Percentiles rank a stretch among this genome's conserved stretches.
Evolutionary conservation across 1,139 yeast genomes (phyloP).

Genomic region (Pichia sp.): DNA sequence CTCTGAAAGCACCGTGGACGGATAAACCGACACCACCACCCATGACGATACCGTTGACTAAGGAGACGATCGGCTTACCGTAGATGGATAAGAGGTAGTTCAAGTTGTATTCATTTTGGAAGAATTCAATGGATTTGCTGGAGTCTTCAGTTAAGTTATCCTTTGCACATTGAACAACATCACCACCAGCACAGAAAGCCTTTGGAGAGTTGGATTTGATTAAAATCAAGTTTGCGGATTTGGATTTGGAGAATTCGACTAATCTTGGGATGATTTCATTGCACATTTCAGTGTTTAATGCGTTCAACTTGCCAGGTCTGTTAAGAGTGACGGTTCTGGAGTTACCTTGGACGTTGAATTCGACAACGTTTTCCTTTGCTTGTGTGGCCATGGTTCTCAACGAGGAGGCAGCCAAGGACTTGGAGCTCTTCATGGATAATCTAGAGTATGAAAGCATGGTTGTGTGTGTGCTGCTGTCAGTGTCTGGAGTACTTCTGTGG

Average conservation of each 20-base stretch:
- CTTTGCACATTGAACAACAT: constrained; percentile 74
- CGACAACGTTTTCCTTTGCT: constrained; percentile 41
- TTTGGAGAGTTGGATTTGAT: constrained; percentile 65
- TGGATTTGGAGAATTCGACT: constrained; percentile 71
- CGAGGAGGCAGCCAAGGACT: neutral
- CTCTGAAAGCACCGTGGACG: constrained; percentile 91
- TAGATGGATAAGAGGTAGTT: constrained; percentile 79
- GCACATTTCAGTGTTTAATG: constrained; percentile 80
- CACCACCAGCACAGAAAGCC: constrained; percentile 91
- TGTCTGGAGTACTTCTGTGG: too few relatives aligned
- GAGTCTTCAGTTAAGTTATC: constrained; percentile 49
- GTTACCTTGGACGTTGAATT: constrained; percentile 59
- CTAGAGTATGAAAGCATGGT: constrained; percentile 11
- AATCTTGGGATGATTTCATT: constrained; percentile 71
- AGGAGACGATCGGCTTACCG: constrained; percentile 78
- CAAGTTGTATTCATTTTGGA: constrained; percentile 77
- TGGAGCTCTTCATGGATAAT: constrained; percentile 1
- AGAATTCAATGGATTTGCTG: constrained; percentile 60
- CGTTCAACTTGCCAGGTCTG: constrained; percentile 82
- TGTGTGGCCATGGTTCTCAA: constrained; percentile 25
- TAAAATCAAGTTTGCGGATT: constrained; percentile 61
- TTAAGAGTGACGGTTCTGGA: constrained; percentile 79
- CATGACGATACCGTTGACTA: constrained; percentile 94
- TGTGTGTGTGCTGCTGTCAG: neutral
- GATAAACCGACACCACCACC: constrained; percentile 98